These are phyloP conservation scores for Pseudogymnoascus sp. DNA, from an alignment of 2,329 filamentous ascomycete genomes.

Conservation along the genomic window DNA sequence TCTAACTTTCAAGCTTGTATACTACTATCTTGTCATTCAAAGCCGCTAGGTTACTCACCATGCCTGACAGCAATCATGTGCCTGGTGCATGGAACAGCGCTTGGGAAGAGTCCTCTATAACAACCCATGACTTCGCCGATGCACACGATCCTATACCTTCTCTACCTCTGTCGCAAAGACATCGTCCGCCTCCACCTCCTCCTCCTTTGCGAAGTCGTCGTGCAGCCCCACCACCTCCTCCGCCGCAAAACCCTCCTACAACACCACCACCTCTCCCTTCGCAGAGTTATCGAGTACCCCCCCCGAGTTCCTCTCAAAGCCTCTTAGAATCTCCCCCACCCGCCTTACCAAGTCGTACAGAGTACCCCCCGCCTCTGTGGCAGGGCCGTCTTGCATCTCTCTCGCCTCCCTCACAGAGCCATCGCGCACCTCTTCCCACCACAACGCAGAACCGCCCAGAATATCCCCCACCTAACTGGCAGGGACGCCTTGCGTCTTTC, in stretches of 20 bases:
- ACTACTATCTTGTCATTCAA: neutral
- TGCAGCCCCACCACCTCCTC: neutral
- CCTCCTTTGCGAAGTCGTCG: too few relatives aligned
- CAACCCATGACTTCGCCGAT: neutral
- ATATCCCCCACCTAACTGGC: neutral
- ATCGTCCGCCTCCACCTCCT: neutral
- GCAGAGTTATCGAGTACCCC: neutral
- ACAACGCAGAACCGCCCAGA: neutral
- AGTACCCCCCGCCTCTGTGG: neutral
- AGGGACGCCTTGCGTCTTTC: neutral
- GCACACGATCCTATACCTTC: neutral
- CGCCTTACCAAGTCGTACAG: neutral
- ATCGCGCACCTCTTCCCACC: neutral
- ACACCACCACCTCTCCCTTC: neutral
- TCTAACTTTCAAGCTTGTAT: neutral
- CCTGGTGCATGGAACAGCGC: neutral
- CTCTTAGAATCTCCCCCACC: neutral
- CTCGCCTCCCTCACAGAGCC: neutral
- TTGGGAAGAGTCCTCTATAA: neutral
- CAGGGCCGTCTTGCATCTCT: neutral
- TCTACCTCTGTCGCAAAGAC: neutral
- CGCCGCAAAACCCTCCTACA: neutral
- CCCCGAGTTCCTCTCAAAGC: neutral
- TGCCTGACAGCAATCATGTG: neutral
- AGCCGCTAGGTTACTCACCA: neutral